Base-by-base conservation (phyloP, 2,329 filamentous ascomycete species). In the Celoporthe dispersa region DNA sequence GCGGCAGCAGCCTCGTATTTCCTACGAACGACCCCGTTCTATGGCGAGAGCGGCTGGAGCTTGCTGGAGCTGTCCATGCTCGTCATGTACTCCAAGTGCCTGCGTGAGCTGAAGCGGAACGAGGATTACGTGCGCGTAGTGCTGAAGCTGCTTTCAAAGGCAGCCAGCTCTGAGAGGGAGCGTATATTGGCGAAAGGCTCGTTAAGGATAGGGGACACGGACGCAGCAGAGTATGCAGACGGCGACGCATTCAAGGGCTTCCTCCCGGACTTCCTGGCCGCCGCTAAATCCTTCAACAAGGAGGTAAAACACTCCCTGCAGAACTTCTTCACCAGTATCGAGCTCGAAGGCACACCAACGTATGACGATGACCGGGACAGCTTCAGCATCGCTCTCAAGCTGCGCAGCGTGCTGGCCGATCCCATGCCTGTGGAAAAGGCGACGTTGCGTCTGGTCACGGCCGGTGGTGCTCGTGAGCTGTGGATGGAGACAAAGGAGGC, bases 11-110 rank as follows among this genome's bases (percentile, higher is more conserved):
- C 92, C 0, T 87, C 87, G 0, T 94, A 92, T 76, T 96, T 99
- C 75, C 88, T 91, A 75, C 87, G 90, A 61, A 90, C 96, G 59
- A 91, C 92, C 0, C 90, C 91, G 0, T 92, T 93, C 72, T 97
- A 96, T 75, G 91, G 91, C 0, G 89, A 91, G 69, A 90, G 87
- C 69, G 88, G 90, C 61, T 98, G 96, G 94, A 89, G 87, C 67
- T 83, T 91, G 0, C 84, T 97, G 16, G 94, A 98, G 77, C 84
- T 94, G 3, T 91, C 91, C 0, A 92, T 97, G 87, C 85, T 98
- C 7, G 88, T 93, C 73, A 91, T 98, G 85, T 96, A 98, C 78
- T 88, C 92, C 0, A 87, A 88, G 64, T 98, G 94, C 78, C 85
- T 99, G 37, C 91, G 92, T 73, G 87, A 93, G 74, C 86, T 97